Percentiles rank a stretch among this genome's conserved stretches.
Evolutionary conservation across 345 rosid genomes (phyloP).

Genomic region (Ceriops decandra): DNA sequence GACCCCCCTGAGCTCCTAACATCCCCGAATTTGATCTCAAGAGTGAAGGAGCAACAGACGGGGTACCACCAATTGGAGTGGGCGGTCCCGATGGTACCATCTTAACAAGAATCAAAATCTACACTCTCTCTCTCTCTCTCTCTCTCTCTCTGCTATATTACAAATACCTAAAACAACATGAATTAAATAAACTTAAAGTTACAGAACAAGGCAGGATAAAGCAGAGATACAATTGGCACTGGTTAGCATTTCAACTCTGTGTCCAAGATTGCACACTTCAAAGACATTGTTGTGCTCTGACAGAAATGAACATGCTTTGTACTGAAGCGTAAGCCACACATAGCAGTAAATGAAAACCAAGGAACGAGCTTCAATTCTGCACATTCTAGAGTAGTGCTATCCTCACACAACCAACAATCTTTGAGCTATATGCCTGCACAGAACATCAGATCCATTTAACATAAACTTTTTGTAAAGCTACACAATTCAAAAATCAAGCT

Average conservation of each 20-base stretch:
- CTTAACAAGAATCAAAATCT: slow-evolving; percentile 27
- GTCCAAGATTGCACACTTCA: slow-evolving; percentile 26
- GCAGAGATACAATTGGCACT: slow-evolving; percentile 19
- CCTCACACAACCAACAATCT: slow-evolving; percentile 27
- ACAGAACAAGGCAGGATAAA: slow-evolving; percentile 21
- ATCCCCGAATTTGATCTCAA: slow-evolving; percentile 69
- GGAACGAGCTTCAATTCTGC: slow-evolving; percentile 31
- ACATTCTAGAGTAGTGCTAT: slow-evolving; percentile 39
- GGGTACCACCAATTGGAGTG: slow-evolving; percentile 72
- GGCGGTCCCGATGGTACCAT: slow-evolving; percentile 91
- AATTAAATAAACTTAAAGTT: slow-evolving; percentile 25
- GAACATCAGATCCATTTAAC: slow-evolving; percentile 34
- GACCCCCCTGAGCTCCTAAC: slow-evolving; percentile 73
- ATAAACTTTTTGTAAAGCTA: slow-evolving; percentile 12
- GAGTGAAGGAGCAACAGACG: slow-evolving; percentile 60
- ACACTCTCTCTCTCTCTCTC: not conserved
- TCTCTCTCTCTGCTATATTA: slow-evolving; percentile 1
- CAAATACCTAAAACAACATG: slow-evolving; percentile 39
- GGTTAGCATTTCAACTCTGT: slow-evolving; percentile 39
- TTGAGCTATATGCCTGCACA: slow-evolving; percentile 33
- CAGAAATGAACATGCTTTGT: slow-evolving; percentile 19
- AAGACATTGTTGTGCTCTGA: slow-evolving; percentile 38
- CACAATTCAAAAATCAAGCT: slow-evolving; percentile 9
- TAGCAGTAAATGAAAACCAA: slow-evolving; percentile 28
- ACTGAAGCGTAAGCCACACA: slow-evolving; percentile 32